phyloP scores from a whole-genome alignment of 1,284 basidiomycete genomes.

The Puccinia polysora region DNA sequence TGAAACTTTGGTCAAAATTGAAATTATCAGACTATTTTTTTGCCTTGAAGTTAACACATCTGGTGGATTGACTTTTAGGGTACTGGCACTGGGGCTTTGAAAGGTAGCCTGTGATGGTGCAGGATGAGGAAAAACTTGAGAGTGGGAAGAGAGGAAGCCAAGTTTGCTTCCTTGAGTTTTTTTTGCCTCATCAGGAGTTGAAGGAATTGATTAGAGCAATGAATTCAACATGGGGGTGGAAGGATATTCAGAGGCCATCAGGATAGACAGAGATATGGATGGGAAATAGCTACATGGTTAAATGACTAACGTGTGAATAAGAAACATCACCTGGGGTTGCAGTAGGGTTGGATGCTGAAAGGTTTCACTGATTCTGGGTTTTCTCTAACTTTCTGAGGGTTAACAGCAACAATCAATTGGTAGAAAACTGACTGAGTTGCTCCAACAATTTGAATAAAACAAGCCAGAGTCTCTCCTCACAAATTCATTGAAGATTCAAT shows the following conservation, averaged over 20 bases:
- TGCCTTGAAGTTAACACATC: neutral
- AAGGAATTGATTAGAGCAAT: conserved; percentile 8
- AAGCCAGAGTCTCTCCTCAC: conserved; percentile 22
- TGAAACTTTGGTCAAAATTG: no score
- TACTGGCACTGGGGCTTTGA: neutral
- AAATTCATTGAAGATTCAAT: conserved; percentile 7
- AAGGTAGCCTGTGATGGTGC: conserved; percentile 20
- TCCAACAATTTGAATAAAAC: conserved; percentile 26
- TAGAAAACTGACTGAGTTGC: conserved; percentile 7
- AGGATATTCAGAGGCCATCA: conserved; percentile 18
- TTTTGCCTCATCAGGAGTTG: neutral
- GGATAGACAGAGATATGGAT: conserved; percentile 34
- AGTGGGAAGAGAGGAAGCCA: neutral
- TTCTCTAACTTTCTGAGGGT: no score
- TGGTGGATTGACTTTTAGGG: neutral
- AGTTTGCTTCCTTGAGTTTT: neutral
- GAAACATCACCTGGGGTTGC: neutral
- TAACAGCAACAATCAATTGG: no score
- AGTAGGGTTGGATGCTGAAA: neutral
- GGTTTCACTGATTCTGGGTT: neutral
- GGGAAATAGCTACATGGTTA: conserved; percentile 39
- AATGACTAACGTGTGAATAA: neutral
- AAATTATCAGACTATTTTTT: neutral
- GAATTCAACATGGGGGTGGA: neutral
- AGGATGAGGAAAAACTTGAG: conserved; percentile 2